A percentile compares a stretch with the other conserved stretches of the same genome.
phyloP scores from a whole-genome alignment of 768 basidiomycete genomes.

The Plicaturopsis crispa region DNA sequence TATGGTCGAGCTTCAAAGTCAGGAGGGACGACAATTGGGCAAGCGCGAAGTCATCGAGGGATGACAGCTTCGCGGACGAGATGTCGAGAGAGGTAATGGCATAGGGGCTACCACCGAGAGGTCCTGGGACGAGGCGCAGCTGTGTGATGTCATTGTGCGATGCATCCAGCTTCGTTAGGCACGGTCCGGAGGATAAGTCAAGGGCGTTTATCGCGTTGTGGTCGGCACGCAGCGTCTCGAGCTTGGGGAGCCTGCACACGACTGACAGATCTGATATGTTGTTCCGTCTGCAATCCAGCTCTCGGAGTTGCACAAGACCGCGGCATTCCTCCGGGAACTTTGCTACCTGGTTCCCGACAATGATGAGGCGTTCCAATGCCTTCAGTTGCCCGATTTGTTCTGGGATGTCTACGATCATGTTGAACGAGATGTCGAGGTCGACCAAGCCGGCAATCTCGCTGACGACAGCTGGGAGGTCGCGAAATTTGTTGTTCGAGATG shows the following conservation, averaged over 20 bases:
- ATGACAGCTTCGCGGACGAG: constrained; percentile 82
- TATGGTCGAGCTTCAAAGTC: constrained; percentile 74
- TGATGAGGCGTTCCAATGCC: constrained; percentile 62
- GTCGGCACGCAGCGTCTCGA: constrained; percentile 67
- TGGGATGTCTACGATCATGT: constrained; percentile 76
- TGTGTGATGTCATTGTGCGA: constrained; percentile 88
- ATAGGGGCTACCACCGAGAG: constrained; percentile 33
- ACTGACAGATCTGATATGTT: constrained; percentile 66
- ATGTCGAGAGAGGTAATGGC: constrained; percentile 75
- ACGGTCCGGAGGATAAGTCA: constrained; percentile 67
- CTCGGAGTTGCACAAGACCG: constrained; percentile 49
- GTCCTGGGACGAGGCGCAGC: constrained; percentile 51
- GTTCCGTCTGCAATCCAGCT: constrained; percentile 85
- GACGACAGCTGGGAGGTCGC: constrained; percentile 64
- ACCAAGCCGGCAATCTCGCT: constrained; percentile 63
- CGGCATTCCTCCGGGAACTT: constrained; percentile 58
- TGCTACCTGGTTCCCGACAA: constrained; percentile 82
- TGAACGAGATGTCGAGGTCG: constrained; percentile 94
- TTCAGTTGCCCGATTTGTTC: constrained; percentile 67
- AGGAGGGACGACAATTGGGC: constrained; percentile 67
- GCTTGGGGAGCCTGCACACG: constrained; percentile 59
- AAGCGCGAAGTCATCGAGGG: constrained; percentile 68
- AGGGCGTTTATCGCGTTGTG: constrained; percentile 79
- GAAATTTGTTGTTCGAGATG: constrained; percentile 95
- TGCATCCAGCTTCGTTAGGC: constrained; percentile 59